Evolutionary conservation across 768 basidiomycete species (phyloP).

Genomic region (Lactifluus subvellereus): DNA sequence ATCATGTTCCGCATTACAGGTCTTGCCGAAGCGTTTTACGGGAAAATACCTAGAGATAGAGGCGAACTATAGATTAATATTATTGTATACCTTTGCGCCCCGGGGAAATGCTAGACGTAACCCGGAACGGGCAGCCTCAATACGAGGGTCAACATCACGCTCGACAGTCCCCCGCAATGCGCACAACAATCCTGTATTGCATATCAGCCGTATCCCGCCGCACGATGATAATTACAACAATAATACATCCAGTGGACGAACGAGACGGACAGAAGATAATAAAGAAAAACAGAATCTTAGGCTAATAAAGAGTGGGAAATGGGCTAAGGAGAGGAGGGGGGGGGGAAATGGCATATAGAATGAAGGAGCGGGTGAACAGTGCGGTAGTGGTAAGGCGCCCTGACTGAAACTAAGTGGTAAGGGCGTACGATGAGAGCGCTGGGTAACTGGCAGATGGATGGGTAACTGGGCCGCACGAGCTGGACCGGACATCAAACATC

Average conservation of each 20-base stretch:
- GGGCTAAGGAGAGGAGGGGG: background rate
- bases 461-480: slow-evolving; percentile 16
- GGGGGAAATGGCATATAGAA: slow-evolving; percentile 1
- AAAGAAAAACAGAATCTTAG: slow-evolving; percentile 11
- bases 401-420: background rate
- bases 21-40: slow-evolving; percentile 25
- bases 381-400: background rate
- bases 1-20: background rate
- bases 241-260: slow-evolving; percentile 26
- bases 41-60: slow-evolving; percentile 20
- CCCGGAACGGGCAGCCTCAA: too few species aligned
- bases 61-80: slow-evolving; percentile 24
- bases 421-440: slow-evolving; percentile 18
- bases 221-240: slow-evolving; percentile 24
- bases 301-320: slow-evolving; percentile 15
- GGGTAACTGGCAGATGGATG: slow-evolving; percentile 21
- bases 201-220: slow-evolving; percentile 18
- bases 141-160: background rate
- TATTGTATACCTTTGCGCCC: slow-evolving; percentile 13
- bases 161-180: background rate
- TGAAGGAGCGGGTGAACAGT: slow-evolving; percentile 5
- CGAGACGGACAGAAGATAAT: slow-evolving; percentile 10
- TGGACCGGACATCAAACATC: slow-evolving; percentile 13
- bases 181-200: slow-evolving; percentile 22
- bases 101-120: background rate